These are phyloP conservation scores for Annulohypoxylon moriforme DNA, from an alignment of 495 filamentous ascomycete genomes.

Conservation along the genomic window DNA sequence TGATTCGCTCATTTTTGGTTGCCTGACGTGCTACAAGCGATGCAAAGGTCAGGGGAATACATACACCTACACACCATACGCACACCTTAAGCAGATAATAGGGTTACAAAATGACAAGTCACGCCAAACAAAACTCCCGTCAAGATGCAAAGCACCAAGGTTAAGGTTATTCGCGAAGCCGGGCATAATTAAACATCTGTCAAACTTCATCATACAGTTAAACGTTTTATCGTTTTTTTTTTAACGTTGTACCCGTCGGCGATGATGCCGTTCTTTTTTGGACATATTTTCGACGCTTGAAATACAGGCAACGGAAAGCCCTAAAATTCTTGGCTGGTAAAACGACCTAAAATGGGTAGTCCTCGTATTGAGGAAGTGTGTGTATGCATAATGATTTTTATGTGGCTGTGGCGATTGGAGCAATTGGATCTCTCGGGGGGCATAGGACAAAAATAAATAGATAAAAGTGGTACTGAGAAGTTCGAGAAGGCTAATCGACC, in stretches of 20 bases:
- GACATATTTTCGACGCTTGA: background rate
- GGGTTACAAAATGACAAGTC: conserved; percentile 21
- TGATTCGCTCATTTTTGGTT: conserved; percentile 25
- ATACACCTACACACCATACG: background rate
- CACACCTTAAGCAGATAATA: background rate
- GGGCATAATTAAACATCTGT: conserved; percentile 35
- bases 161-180: conserved; percentile 43
- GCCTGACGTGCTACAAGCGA: conserved; percentile 13
- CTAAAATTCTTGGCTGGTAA: background rate
- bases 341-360: conserved; percentile 13
- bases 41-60: conserved; percentile 15
- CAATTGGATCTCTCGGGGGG: background rate
- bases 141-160: conserved; percentile 15
- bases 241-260: conserved; percentile 11
- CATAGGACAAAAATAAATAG: conserved; percentile 15
- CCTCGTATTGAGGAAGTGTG: conserved; percentile 40
- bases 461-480: conserved; percentile 39
- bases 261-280: background rate
- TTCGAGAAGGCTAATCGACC: conserved; percentile 42
- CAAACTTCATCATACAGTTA: conserved; percentile 1
- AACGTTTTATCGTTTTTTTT: background rate
- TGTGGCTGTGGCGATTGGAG: conserved; percentile 37
- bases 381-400: conserved; percentile 13
- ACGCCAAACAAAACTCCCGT: conserved; percentile 18
- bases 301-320: background rate